Percentiles rank a stretch among this genome's conserved stretches.
Conservation (phyloP, 371 early-diverging fungal genomes). For the Astathelohania contejeani region DNA sequence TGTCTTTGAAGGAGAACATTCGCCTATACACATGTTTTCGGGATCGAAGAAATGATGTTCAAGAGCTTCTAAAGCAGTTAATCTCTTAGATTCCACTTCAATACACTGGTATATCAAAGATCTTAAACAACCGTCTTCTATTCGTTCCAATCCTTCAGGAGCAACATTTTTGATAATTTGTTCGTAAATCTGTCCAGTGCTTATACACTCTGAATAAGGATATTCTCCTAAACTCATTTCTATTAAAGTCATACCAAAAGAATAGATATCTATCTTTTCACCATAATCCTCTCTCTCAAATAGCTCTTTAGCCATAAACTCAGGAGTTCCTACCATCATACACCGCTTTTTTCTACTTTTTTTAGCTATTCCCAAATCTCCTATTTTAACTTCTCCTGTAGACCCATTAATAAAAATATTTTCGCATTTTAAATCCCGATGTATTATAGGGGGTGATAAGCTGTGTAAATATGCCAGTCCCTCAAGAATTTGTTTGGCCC, state of each 20-base stretch:
- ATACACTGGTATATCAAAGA: slow-evolving; percentile 63
- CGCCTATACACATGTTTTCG: slow-evolving; percentile 26
- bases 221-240: slow-evolving; percentile 72
- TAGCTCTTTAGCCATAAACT: slow-evolving; percentile 57
- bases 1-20: slow-evolving; percentile 27
- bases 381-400: slow-evolving; percentile 72
- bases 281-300: slow-evolving; percentile 64
- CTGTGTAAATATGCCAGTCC: slow-evolving; percentile 41
- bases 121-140: slow-evolving; percentile 59
- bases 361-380: slow-evolving; percentile 72
- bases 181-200: slow-evolving; percentile 66
- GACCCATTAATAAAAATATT: slow-evolving; percentile 77
- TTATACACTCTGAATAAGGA: slow-evolving; percentile 68
- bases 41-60: slow-evolving; percentile 65
- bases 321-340: slow-evolving; percentile 70
- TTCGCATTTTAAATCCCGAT: slow-evolving; percentile 51
- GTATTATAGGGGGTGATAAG: slow-evolving; percentile 39
- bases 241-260: slow-evolving; percentile 73
- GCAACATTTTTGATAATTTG: slow-evolving; percentile 65
- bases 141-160: slow-evolving; percentile 60
- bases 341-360: slow-evolving; percentile 63
- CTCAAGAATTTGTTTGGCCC: slow-evolving; percentile 32
- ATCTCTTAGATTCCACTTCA: slow-evolving; percentile 58
- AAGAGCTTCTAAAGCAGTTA: slow-evolving; percentile 60
- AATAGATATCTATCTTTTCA: slow-evolving; percentile 73